Conservation (phyloP, 202 grass and related monocot genomes). For the Zoysia matrella region DNA sequence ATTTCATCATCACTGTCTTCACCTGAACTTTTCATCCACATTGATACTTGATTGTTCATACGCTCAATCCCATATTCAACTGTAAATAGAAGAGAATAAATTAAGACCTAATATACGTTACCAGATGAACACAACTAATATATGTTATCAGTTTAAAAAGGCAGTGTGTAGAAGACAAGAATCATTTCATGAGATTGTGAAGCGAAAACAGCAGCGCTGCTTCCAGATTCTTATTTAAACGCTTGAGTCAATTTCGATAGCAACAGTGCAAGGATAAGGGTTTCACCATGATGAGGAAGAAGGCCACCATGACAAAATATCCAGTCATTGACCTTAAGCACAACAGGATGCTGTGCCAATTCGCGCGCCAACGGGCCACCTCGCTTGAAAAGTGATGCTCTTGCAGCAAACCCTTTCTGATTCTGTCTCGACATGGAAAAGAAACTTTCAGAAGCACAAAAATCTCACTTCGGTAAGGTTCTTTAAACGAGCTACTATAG, state of each 20-base stretch:
- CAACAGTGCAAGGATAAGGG: constrained; percentile 1
- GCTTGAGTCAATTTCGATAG: neutral
- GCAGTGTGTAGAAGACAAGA: neutral
- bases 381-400: constrained; percentile 80
- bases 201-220: neutral
- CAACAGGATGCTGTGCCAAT: constrained; percentile 75
- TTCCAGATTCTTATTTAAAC: neutral
- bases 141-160: no score
- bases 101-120: neutral
- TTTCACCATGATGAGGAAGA: constrained; percentile 91
- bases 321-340: constrained; percentile 87
- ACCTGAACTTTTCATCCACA: constrained; percentile 72
- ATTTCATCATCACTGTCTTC: constrained; percentile 45
- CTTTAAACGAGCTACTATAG: neutral
- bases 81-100: constrained; percentile 33
- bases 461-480: neutral
- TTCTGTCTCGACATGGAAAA: constrained; percentile 72
- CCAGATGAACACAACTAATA: neutral
- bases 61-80: constrained; percentile 86
- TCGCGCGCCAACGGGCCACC: constrained; percentile 82
- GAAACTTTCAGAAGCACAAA: constrained; percentile 54
- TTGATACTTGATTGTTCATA: constrained; percentile 85
- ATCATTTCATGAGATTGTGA: neutral
- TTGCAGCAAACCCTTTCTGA: constrained; percentile 71
- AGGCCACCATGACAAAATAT: constrained; percentile 98